phyloP scores from a whole-genome alignment of 179 eudicot species.

The Drosera spatulata region DNA sequence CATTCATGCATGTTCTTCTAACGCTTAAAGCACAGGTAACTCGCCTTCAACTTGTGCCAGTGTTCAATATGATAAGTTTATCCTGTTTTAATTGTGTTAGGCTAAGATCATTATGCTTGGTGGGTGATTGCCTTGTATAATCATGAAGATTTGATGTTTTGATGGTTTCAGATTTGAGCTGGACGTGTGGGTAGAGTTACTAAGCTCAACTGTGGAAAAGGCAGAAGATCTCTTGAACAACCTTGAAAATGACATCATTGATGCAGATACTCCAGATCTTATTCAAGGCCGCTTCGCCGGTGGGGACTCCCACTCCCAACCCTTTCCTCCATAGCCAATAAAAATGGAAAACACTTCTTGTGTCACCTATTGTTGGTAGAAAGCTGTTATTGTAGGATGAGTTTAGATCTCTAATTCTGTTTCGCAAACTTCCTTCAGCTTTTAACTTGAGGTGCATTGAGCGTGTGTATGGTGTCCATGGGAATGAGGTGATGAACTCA shows the following conservation, averaged over 20 bases:
- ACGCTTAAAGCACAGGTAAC: too few species aligned
- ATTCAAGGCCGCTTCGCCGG: constrained; percentile 57
- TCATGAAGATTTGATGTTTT: constrained; percentile 5
- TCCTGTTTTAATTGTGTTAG: too few species aligned
- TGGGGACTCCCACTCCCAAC: constrained; percentile 4
- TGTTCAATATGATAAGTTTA: too few species aligned
- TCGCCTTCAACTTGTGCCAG: too few species aligned
- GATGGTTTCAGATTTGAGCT: constrained; percentile 69
- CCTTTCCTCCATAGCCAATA: not conserved
- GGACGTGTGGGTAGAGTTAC: constrained; percentile 93
- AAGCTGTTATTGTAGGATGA: too few species aligned
- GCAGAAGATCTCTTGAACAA: constrained; percentile 65
- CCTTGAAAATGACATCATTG: constrained; percentile 36
- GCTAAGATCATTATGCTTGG: too few species aligned
- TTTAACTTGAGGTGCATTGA: constrained; percentile 78
- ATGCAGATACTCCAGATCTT: constrained; percentile 20
- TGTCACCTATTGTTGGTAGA: not conserved
- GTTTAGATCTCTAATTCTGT: too few species aligned
- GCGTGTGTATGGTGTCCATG: constrained; percentile 85
- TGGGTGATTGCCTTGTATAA: too few species aligned
- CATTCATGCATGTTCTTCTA: too few species aligned
- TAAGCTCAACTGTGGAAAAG: constrained; percentile 62
- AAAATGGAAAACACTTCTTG: not conserved
- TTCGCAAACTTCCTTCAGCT: constrained; percentile 23
- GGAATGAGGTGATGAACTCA: constrained; percentile 66